Conservation (phyloP, 352 stramenopile species). For the Globisporangium spinosum region DNA sequence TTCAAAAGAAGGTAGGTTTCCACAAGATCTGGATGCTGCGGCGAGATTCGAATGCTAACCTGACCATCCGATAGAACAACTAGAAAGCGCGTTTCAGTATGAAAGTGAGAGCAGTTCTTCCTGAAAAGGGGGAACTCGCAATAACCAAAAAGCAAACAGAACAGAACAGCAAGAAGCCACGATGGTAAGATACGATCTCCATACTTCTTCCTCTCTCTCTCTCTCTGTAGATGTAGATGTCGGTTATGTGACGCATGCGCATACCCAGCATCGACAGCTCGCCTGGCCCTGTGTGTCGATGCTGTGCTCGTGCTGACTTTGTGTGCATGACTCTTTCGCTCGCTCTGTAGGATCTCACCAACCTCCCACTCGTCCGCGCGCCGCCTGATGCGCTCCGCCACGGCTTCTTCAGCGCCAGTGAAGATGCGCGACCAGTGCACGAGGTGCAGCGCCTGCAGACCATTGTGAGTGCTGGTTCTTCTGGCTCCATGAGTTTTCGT, state of each 20-base stretch:
- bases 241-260: too few relatives aligned
- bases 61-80: background rate
- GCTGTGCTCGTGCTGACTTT: background rate
- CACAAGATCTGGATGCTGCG: too few relatives aligned
- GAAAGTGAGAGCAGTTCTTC: background rate
- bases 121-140: slow-evolving; percentile 1
- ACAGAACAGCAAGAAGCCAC: slow-evolving; percentile 2
- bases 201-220: background rate
- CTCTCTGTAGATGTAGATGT: too few relatives aligned
- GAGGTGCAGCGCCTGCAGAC: slow-evolving; percentile 83
- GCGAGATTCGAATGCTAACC: background rate
- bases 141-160: slow-evolving; percentile 12
- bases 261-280: too few relatives aligned
- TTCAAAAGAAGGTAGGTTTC: too few relatives aligned
- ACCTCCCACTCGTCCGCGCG: slow-evolving; percentile 78
- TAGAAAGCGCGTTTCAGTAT: slow-evolving; percentile 1
- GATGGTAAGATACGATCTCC: slow-evolving; percentile 12
- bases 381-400: slow-evolving; percentile 75
- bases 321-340: background rate
- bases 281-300: too few relatives aligned
- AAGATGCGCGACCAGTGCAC: slow-evolving; percentile 78
- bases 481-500: too few relatives aligned
- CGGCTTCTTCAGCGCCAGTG: slow-evolving; percentile 80
- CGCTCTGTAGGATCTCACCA: slow-evolving; percentile 50
- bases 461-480: slow-evolving; percentile 31